Base-by-base conservation (phyloP, 148 eudicot genomes). In the Salicornia ramosissima region DNA sequence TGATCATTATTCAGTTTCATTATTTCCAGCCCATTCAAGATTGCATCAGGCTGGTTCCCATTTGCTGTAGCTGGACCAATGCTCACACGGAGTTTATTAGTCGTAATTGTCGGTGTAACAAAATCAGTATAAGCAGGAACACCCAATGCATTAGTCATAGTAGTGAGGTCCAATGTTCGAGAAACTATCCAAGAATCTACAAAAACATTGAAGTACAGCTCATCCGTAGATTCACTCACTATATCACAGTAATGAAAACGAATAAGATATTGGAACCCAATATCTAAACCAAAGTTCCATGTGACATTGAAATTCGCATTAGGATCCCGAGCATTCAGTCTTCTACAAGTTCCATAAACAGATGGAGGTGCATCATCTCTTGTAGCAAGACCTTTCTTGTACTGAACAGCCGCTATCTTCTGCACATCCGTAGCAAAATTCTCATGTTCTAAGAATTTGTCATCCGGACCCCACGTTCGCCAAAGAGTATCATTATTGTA, bases 261-360 rank as follows among this genome's bases (percentile, higher is more conserved):
- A 21, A 81, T 18, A 25, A 78, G 28, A 57, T 78, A 78, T 26
- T 78, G 80, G 65, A 78, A 78, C 49, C 73, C 73, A 0, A 68
- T 64, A 26, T 73, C 73, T 7, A 78, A 46, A 18, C 43, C 19
- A 28, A 72, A 72, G 40, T 66, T 46, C 69, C 69, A 72, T 14
- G 65, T 58, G 22, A 58, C 18, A 15, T 58, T 58, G 22, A 58
- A 30, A 31, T 58, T 58, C 57, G 83, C 81, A 45, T 5, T 70
- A 30, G 92, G 87, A 65, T 84, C 25, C 25, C 39, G 76, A 0
- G 89, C 73, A 63, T 76, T 75, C 83, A 92, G 80, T 79, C 59
- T 71, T 12, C 83, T 80, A 55, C 84, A 81, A 46, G 88, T 85
- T 31, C 92, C 92, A 75, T 92, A 92, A n/a, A 92, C 97, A 28